Evolutionary conservation across 306 rosid species (phyloP).

Genomic region (Vicia faba): DNA sequence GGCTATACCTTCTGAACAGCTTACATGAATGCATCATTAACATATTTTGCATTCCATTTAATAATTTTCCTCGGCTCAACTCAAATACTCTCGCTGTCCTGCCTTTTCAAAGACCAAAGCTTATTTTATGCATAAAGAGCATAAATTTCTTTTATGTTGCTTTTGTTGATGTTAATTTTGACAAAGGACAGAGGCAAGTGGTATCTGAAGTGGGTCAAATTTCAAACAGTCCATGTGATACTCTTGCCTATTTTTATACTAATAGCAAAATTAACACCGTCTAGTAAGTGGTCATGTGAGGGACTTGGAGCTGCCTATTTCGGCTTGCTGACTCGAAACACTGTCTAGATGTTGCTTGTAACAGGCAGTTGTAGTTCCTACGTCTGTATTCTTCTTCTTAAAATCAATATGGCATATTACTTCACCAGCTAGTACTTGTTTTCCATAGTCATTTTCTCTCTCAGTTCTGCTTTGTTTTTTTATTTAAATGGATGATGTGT

Average conservation of each 20-base stretch:
- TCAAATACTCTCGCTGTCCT: constrained; percentile 7
- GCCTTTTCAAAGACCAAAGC: constrained; percentile 19
- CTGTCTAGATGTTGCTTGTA: not conserved
- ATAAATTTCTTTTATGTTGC: constrained; percentile 20
- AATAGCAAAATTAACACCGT: too few relatives aligned
- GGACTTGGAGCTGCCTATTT: constrained; percentile 4
- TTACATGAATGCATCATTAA: not conserved
- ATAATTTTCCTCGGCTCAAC: constrained; percentile 12
- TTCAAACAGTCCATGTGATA: not conserved
- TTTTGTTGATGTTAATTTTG: constrained; percentile 30
- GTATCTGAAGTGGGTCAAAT: constrained; percentile 25
- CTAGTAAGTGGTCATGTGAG: not conserved
- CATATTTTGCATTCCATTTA: constrained; percentile 29
- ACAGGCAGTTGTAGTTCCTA: constrained; percentile 11
- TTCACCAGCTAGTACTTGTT: constrained; percentile 4
- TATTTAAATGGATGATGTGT: constrained; percentile 1
- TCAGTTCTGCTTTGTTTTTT: not conserved
- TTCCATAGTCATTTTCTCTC: not conserved
- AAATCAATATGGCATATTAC: not conserved
- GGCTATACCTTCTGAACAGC: constrained; percentile 11
- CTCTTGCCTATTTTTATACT: not conserved
- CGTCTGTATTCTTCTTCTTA: not conserved
- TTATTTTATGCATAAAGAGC: constrained; percentile 2
- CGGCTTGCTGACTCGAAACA: not conserved
- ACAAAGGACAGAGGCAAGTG: constrained; percentile 16